Evolutionary conservation across 1,139 yeast genomes (phyloP), one percentile per base, ranked within the genome.

Genomic region (Hyphopichia khmerensis): DNA sequence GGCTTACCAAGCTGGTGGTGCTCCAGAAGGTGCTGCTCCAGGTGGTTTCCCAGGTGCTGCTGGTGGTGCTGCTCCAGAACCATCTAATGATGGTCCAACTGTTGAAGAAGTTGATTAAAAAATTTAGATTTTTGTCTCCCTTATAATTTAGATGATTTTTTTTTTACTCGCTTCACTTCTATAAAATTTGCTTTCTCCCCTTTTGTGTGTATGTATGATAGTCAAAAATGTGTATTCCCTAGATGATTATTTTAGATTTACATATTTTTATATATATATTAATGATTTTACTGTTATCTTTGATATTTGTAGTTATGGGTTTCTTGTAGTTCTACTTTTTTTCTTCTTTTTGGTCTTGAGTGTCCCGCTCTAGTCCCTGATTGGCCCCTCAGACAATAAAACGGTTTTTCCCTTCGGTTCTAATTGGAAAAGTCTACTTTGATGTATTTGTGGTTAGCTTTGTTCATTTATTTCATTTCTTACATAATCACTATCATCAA

Each of bases 91-190:
- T 60, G 93, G 93, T 60, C 96, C 96, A 72, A 87, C 95, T 64
- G 96, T 87, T 59, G 96, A 87, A 80, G 96, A 87, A 79, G 95
- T 87, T 67, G 96, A 87, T 75, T 87, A 86, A 72, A 56, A 5
- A 6, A 21, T 21, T 21, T 21, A 21, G 24, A 21, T n/a, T n/a
- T n/a, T n/a, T n/a, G n/a, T n/a, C n/a, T n/a, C n/a, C n/a, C n/a
- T n/a, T n/a, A n/a, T n/a, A n/a, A n/a, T n/a, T 60, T 39, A 26
- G 30, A 27, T 18, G 6, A 29, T 5, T n/a, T 13, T 9, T 29
- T 8, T 5, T 9, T 8, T 29, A 29, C 10, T 9, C 27, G 7
- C n/a, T n/a, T n/a, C n/a, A n/a, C 24, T 21, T 8, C 24, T 26
- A 7, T 26, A 8, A 26, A 4, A 26, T 26, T 26, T 26, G 13